Evolutionary conservation across 805 yeast genomes (phyloP).

Genomic region (Pichia membranifaciens): DNA sequence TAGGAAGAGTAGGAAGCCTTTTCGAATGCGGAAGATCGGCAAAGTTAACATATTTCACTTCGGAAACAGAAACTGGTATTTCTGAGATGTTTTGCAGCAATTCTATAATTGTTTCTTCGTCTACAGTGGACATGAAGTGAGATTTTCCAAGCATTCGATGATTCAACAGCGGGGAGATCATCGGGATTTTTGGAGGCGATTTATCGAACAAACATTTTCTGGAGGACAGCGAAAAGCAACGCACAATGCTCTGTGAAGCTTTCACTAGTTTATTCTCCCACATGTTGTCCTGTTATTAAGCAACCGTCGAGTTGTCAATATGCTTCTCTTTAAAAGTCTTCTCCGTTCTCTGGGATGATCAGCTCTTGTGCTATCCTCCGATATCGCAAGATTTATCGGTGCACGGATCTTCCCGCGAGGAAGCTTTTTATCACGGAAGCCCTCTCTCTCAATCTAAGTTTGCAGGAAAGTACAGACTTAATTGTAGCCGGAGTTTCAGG

Average conservation of each 20-base stretch:
- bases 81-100: conserved; percentile 19
- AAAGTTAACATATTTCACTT: conserved; percentile 18
- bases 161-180: conserved; percentile 8
- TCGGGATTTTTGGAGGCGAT: conserved; percentile 1
- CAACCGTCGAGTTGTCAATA: too few species aligned
- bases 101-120: conserved; percentile 20
- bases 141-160: conserved; percentile 10
- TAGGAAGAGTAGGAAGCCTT: conserved; percentile 19
- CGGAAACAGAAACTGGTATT: conserved; percentile 19
- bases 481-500: too few species aligned
- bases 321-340: too few species aligned
- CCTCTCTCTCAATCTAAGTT: background rate
- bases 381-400: background rate
- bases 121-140: conserved; percentile 10
- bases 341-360: too few species aligned
- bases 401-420: background rate
- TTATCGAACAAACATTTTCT: too few species aligned
- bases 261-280: background rate
- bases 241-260: too few species aligned
- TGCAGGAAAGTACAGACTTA: too few species aligned
- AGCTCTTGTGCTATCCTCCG: too few species aligned
- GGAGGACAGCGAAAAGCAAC: too few species aligned
- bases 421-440: background rate
- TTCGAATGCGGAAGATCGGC: conserved; percentile 17
- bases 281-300: too few species aligned